Conservation (phyloP, 2,329 filamentous ascomycete species). For the Aureobasidium sp. region DNA sequence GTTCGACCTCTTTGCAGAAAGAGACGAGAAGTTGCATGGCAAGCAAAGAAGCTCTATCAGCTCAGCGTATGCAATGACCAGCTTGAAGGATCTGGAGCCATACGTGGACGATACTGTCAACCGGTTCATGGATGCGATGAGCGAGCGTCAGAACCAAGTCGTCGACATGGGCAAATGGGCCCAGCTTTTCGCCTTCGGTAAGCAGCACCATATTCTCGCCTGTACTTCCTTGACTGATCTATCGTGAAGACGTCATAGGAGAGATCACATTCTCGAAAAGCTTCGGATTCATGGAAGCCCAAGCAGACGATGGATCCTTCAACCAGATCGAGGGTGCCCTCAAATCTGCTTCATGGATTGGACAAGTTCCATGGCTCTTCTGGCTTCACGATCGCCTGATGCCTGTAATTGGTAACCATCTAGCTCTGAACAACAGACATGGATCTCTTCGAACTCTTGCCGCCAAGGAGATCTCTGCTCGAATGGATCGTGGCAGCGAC, state of each 20-base stretch:
- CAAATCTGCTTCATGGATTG: constrained; percentile 28
- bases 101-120: constrained; percentile 31
- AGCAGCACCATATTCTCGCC: not conserved
- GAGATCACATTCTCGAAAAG: constrained; percentile 30
- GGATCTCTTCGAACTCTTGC: constrained; percentile 26
- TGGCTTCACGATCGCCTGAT: constrained; percentile 27
- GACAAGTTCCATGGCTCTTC: constrained; percentile 26
- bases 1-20: constrained; percentile 32
- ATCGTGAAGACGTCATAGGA: constrained; percentile 30
- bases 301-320: constrained; percentile 27
- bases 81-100: constrained; percentile 30
- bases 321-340: constrained; percentile 25
- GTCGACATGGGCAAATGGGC: constrained; percentile 31
- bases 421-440: constrained; percentile 27
- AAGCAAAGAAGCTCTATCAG: constrained; percentile 26
- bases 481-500: constrained; percentile 25
- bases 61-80: constrained; percentile 29
- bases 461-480: constrained; percentile 20
- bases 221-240: not conserved
- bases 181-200: constrained; percentile 35
- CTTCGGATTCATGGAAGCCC: constrained; percentile 30
- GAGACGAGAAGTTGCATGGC: constrained; percentile 29
- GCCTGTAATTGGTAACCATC: constrained; percentile 28
- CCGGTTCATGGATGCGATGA: constrained; percentile 27
- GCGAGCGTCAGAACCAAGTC: constrained; percentile 17